Evolutionary conservation across 306 rosid genomes (phyloP).

Genomic region (Prinsepia uniflora): DNA sequence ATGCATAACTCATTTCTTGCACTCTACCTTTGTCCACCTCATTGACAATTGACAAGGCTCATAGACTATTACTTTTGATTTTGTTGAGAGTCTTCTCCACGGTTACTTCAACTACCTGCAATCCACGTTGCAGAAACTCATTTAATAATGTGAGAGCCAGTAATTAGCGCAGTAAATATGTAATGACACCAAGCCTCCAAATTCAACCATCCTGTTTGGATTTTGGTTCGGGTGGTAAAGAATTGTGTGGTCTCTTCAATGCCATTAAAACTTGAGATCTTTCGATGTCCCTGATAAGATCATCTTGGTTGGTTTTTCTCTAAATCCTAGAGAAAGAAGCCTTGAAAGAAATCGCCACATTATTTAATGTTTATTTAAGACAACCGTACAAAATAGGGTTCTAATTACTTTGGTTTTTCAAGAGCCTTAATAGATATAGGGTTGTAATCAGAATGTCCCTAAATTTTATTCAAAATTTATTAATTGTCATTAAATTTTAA

Average conservation of each 20-base stretch:
- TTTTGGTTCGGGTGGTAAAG: conserved; percentile 14
- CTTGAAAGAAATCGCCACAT: not conserved
- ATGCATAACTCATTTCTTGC: not conserved
- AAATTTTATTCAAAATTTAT: too few relatives aligned
- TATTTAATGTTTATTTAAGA: not conserved
- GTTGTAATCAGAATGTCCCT: too few relatives aligned
- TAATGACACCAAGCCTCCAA: not conserved
- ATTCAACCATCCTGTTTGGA: not conserved
- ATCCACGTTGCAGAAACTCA: conserved; percentile 16
- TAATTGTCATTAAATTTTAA: too few relatives aligned
- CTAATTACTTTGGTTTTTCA: too few relatives aligned
- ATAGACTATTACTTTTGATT: not conserved
- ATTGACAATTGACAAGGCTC: not conserved
- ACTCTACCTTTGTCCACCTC: not conserved
- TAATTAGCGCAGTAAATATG: not conserved
- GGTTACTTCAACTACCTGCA: conserved; percentile 6
- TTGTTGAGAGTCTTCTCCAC: not conserved
- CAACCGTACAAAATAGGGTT: not conserved
- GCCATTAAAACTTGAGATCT: conserved; percentile 7
- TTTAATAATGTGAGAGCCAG: not conserved
- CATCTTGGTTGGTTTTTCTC: too few relatives aligned
- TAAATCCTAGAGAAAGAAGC: not conserved
- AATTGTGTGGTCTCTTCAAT: conserved; percentile 15
- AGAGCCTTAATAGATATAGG: too few relatives aligned
- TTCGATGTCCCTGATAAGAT: not conserved